Conservation (phyloP, 2,329 filamentous ascomycete species). For the Fusarium coffeatum region DNA sequence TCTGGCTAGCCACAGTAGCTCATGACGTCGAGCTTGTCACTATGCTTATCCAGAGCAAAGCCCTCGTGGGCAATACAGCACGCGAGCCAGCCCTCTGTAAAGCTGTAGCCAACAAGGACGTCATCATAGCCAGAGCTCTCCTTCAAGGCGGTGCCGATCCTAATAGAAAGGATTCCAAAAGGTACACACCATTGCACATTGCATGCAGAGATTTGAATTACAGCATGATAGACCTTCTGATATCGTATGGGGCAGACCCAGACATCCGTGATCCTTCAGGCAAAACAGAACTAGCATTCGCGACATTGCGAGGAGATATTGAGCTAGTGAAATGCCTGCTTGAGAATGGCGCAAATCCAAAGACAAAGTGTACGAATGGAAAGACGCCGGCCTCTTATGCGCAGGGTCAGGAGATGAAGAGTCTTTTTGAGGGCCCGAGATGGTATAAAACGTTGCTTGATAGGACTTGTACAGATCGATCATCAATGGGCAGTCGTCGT, state of each 20-base stretch:
- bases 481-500: background rate
- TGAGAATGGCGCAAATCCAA: constrained; percentile 4
- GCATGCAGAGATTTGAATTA: background rate
- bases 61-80: background rate
- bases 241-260: background rate
- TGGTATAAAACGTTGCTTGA: constrained; percentile 9
- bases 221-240: background rate
- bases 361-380: constrained; percentile 3
- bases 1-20: background rate
- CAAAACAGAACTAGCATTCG: background rate
- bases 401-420: background rate
- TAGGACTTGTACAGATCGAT: background rate
- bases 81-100: background rate
- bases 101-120: rapidly evolving
- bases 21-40: background rate
- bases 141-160: background rate
- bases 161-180: background rate
- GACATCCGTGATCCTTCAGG: background rate
- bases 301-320: background rate
- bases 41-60: background rate
- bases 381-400: constrained; percentile 9
- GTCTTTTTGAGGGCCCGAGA: background rate
- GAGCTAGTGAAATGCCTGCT: background rate
- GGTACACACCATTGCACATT: background rate
- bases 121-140: rapidly evolving